Evolutionary conservation across 225 moss, liverwort and hornwort species (phyloP).

Genomic region (Sphagnum contortum): DNA sequence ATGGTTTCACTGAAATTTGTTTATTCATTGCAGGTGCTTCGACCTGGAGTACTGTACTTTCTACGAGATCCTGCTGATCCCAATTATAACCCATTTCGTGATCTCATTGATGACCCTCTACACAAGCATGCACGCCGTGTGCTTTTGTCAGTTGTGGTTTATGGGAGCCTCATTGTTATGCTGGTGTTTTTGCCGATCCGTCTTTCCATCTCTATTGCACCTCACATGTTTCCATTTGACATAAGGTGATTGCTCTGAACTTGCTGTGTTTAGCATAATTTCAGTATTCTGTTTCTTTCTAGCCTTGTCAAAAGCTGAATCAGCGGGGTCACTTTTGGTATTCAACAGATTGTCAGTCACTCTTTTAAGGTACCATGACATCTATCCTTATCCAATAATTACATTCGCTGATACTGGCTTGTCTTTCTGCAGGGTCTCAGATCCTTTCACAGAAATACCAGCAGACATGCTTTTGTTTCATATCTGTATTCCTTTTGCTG

Average conservation of each 20-base stretch:
- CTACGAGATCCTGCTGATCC: constrained; percentile 95
- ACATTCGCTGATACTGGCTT: no score
- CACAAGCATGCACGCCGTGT: constrained; percentile 93
- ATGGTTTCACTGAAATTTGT: not conserved
- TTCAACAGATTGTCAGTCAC: no score
- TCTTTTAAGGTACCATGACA: no score
- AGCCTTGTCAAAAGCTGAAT: not conserved
- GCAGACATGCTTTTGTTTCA: constrained; percentile 99
- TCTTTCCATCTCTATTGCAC: constrained; percentile 71
- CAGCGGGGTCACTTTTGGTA: not conserved
- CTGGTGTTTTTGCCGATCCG: constrained; percentile 86
- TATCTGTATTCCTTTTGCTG: constrained; percentile 92
- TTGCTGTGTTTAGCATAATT: not conserved
- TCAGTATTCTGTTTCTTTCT: not conserved
- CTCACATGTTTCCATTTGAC: constrained; percentile 88
- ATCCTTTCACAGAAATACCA: constrained; percentile 98
- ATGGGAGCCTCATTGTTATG: constrained; percentile 95
- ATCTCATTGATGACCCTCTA: constrained; percentile 90
- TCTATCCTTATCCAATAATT: no score
- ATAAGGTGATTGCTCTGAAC: constrained; percentile 39
- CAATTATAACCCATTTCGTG: constrained; percentile 96
- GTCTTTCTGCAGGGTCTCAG: constrained; percentile 69
- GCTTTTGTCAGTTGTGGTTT: constrained; percentile 87
- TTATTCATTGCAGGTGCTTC: constrained; percentile 61
- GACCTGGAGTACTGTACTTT: constrained; percentile 88